A percentile compares a stretch with the other conserved stretches of the same genome.
Evolutionary conservation across 2,329 filamentous ascomycete species (phyloP).

Genomic region (Xylaria sp.): DNA sequence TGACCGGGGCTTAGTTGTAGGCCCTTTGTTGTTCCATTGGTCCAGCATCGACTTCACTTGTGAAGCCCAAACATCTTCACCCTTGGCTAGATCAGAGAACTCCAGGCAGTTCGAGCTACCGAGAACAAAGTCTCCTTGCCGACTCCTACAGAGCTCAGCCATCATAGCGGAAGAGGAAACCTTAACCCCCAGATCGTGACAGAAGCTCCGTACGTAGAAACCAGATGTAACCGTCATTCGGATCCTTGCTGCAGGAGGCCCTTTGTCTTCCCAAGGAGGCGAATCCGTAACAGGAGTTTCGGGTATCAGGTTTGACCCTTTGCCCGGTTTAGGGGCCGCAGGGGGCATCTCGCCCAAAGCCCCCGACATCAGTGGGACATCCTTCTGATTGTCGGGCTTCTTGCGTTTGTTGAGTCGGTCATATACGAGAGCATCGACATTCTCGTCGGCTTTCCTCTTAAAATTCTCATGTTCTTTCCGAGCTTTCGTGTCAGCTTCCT

Average conservation of each 20-base stretch:
- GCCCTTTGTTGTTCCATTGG: constrained; percentile 52
- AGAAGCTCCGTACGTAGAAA: constrained; percentile 95
- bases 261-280: constrained; percentile 67
- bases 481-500: constrained; percentile 64
- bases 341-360: constrained; percentile 64
- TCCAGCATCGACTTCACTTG: constrained; percentile 67
- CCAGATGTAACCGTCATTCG: constrained; percentile 94
- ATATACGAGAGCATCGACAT: constrained; percentile 65
- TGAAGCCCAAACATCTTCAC: constrained; percentile 84
- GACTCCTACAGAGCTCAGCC: constrained; percentile 81
- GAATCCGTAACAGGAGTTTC: constrained; percentile 57
- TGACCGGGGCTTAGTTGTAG: constrained; percentile 17
- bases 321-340: constrained; percentile 52
- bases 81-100: constrained; percentile 78
- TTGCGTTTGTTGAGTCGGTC: constrained; percentile 57
- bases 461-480: constrained; percentile 65
- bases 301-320: constrained; percentile 65
- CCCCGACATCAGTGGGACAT: constrained; percentile 65
- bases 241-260: constrained; percentile 80
- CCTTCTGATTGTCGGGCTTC: constrained; percentile 48
- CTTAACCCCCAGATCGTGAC: constrained; percentile 88
- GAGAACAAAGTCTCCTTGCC: constrained; percentile 83
- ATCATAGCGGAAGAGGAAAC: constrained; percentile 86
- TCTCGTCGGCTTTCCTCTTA: constrained; percentile 68
- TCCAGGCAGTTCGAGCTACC: constrained; percentile 77